phyloP scores from a whole-genome alignment of 2,329 filamentous ascomycete genomes.

The Trichoderma citrinoviride region DNA sequence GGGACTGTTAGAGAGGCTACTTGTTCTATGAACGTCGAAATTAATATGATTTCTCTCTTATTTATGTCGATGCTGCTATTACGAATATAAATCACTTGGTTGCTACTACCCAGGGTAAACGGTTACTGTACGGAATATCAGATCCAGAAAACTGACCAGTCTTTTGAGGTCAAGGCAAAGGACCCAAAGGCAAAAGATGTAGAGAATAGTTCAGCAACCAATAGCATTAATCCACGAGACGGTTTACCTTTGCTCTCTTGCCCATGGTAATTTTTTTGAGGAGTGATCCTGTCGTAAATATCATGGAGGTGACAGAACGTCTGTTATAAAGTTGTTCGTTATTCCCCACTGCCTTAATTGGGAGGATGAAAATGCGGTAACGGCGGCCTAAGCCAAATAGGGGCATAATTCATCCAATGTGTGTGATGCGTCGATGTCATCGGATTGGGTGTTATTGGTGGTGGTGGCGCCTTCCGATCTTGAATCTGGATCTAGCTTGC shows the following conservation, averaged over 20 bases:
- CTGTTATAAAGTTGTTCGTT: background rate
- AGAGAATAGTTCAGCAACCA: too few relatives aligned
- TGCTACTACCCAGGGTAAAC: too few relatives aligned
- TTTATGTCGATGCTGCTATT: too few relatives aligned
- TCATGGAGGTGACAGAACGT: background rate
- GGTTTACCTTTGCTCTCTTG: background rate
- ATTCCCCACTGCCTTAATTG: background rate
- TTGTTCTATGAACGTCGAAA: too few relatives aligned
- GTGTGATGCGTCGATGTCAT: background rate
- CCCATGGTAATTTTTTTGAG: background rate
- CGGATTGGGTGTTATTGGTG: background rate
- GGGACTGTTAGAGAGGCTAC: too few relatives aligned
- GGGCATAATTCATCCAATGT: background rate
- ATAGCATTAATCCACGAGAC: too few relatives aligned
- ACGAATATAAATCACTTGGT: too few relatives aligned
- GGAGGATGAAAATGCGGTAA: slow-evolving; percentile 6
- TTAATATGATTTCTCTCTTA: too few relatives aligned
- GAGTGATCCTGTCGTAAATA: background rate
- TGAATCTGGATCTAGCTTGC: background rate
- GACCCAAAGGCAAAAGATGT: too few relatives aligned
- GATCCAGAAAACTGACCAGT: too few relatives aligned
- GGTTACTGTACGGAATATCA: too few relatives aligned
- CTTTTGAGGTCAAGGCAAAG: too few relatives aligned
- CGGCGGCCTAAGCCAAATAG: background rate
- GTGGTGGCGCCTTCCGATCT: slow-evolving; percentile 15